A percentile compares a stretch with the other conserved stretches of the same genome.
Evolutionary conservation across 805 yeast genomes (phyloP).

Genomic region (Candida suzukii): DNA sequence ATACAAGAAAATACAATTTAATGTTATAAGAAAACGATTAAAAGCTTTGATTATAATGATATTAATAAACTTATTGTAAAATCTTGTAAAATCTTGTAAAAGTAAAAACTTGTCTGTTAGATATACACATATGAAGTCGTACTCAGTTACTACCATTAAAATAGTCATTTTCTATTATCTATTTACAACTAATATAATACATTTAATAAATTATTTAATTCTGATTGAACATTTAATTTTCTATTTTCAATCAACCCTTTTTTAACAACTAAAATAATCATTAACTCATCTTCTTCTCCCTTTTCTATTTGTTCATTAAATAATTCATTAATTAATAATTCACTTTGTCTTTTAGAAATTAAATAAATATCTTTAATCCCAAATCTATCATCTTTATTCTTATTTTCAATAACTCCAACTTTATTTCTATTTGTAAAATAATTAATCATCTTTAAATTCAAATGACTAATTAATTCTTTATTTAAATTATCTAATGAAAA

Average conservation of each 20-base stretch:
- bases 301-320: slow-evolving; percentile 2
- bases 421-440: slow-evolving; percentile 40
- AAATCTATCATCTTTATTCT: slow-evolving; percentile 31
- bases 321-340: slow-evolving; percentile 5
- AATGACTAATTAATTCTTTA: slow-evolving; percentile 16
- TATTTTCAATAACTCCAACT: slow-evolving; percentile 57
- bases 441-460: slow-evolving; percentile 30
- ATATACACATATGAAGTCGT: too few relatives aligned
- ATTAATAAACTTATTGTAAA: too few relatives aligned
- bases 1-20: too few relatives aligned
- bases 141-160: too few relatives aligned
- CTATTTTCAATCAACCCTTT: slow-evolving; percentile 5
- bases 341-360: slow-evolving; percentile 20
- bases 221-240: too few relatives aligned
- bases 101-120: too few relatives aligned
- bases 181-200: background rate
- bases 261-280: slow-evolving; percentile 21
- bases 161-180: too few relatives aligned
- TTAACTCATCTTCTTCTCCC: slow-evolving; percentile 12
- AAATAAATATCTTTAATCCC: slow-evolving; percentile 65
- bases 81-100: too few relatives aligned
- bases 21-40: too few relatives aligned
- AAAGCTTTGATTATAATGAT: too few relatives aligned
- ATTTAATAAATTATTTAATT: background rate
- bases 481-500: slow-evolving; percentile 8